Conservation (phyloP, 768 basidiomycete species). For the Tulasnella sp. region DNA sequence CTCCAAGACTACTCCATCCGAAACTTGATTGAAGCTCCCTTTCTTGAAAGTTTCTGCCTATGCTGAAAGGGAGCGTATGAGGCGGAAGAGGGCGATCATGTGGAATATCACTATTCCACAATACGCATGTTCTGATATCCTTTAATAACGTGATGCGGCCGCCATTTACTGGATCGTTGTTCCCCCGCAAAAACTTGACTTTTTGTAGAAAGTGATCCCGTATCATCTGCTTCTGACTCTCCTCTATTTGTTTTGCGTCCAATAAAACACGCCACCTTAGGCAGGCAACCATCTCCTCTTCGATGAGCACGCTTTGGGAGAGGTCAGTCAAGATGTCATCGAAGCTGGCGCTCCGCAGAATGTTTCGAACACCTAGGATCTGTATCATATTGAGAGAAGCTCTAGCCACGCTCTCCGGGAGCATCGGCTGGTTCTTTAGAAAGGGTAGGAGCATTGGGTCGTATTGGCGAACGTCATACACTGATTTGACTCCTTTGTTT, state of each 20-base stretch:
- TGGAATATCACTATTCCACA: conserved; percentile 51
- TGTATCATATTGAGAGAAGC: conserved; percentile 49
- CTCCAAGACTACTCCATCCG: conserved; percentile 62
- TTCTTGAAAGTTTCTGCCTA: conserved; percentile 46
- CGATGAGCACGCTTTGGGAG: conserved; percentile 48
- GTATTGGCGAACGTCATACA: conserved; percentile 56
- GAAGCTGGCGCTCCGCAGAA: conserved; percentile 68
- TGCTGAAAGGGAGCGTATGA: conserved; percentile 50
- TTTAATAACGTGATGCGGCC: conserved; percentile 51
- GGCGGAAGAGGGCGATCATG: conserved; percentile 60
- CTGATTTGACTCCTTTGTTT: conserved; percentile 52
- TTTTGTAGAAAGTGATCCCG: conserved; percentile 50
- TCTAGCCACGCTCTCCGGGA: conserved; percentile 47
- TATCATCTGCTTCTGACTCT: too few relatives aligned
- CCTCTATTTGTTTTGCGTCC: conserved; percentile 31
- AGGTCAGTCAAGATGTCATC: conserved; percentile 73
- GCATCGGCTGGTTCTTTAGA: conserved; percentile 57
- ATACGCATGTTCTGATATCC: conserved; percentile 55
- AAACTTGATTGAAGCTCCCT: conserved; percentile 43
- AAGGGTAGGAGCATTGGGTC: conserved; percentile 59
- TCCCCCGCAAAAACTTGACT: conserved; percentile 41
- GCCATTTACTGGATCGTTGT: conserved; percentile 25
- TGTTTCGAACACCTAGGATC: conserved; percentile 42
- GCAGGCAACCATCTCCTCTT: conserved; percentile 66
- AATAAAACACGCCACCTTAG: conserved; percentile 66